Conservation (phyloP, 2,329 filamentous ascomycete species). For the Aspergillus aculeatus region DNA sequence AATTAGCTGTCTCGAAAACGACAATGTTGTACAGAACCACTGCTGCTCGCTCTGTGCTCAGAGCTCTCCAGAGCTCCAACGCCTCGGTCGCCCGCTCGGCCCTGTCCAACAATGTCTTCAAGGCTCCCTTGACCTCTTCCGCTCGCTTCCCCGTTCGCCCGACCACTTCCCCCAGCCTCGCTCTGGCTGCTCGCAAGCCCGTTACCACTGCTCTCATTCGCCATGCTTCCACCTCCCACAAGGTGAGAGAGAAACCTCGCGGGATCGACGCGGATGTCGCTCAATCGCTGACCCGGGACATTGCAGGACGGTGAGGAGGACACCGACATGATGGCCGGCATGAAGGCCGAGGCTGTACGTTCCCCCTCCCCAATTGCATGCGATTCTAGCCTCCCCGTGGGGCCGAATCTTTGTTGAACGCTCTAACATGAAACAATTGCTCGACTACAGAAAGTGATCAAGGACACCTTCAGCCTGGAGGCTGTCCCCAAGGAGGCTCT, state of each 20-base stretch:
- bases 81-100: conserved; percentile 43
- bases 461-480: conserved; percentile 65
- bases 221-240: conserved; percentile 43
- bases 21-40: conserved; percentile 49
- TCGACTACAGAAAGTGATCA: conserved; percentile 57
- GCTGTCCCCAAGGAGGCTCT: conserved; percentile 67
- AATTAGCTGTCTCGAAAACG: conserved; percentile 31
- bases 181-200: conserved; percentile 46
- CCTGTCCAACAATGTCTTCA: conserved; percentile 43
- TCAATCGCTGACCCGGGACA: conserved; percentile 51
- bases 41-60: conserved; percentile 46
- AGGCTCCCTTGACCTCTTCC: conserved; percentile 46
- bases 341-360: conserved; percentile 60
- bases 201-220: conserved; percentile 51
- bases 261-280: conserved; percentile 25
- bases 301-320: conserved; percentile 42
- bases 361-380: conserved; percentile 6
- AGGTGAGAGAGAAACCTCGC: conserved; percentile 46
- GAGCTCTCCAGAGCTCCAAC: conserved; percentile 46
- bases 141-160: conserved; percentile 38
- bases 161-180: conserved; percentile 39
- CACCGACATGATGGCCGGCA: conserved; percentile 52
- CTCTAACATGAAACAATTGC: not conserved
- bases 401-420: not conserved
- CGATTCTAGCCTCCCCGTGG: not conserved